Percentiles rank a stretch among this genome's conserved stretches.
Evolutionary conservation across 2,329 filamentous ascomycete species (phyloP).

Genomic region (Phyllosticta ampelicida): DNA sequence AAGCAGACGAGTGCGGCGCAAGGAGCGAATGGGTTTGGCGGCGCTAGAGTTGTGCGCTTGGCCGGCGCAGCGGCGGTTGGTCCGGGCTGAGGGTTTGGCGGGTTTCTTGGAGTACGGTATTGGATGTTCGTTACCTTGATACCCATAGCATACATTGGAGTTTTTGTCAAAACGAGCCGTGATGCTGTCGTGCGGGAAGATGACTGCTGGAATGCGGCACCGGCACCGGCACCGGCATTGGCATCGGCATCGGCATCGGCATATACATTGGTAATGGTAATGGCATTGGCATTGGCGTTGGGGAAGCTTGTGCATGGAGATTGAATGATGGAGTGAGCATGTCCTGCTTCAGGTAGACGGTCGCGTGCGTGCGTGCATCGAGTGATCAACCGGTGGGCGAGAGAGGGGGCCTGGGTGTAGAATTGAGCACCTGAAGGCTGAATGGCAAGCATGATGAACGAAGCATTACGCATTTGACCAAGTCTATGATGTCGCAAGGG

Average conservation of each 20-base stretch:
- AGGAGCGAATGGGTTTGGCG: constrained; percentile 19
- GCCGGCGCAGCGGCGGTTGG: constrained; percentile 41
- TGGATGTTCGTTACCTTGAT: background rate
- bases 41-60: constrained; percentile 48
- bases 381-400: background rate
- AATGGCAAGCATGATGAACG: background rate
- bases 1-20: constrained; percentile 36
- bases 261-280: too few species aligned
- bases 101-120: background rate
- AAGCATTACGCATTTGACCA: background rate
- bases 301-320: too few species aligned
- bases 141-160: background rate
- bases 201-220: too few species aligned
- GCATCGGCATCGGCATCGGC: too few species aligned
- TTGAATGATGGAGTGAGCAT: background rate
- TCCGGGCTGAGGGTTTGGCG: background rate
- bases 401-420: background rate
- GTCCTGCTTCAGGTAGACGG: too few species aligned
- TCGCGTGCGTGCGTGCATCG: background rate
- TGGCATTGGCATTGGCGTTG: too few species aligned
- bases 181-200: too few species aligned
- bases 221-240: too few species aligned
- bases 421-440: background rate
- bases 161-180: too few species aligned
- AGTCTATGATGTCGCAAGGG: background rate